Conservation (phyloP, 306 rosid species). For the Parietaria judaica region DNA sequence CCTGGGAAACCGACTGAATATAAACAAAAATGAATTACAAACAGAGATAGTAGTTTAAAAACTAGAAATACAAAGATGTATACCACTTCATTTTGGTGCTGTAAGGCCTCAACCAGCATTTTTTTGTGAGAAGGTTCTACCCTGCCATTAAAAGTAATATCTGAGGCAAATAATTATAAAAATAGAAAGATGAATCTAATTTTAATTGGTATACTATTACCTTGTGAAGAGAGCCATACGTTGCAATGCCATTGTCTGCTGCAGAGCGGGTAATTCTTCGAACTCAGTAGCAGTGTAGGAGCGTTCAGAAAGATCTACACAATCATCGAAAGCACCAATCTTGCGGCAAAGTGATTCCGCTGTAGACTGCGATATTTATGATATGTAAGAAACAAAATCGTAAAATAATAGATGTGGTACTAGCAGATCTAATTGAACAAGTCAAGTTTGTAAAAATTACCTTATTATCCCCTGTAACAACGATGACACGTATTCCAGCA, state of each 20-base stretch:
- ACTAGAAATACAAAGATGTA: neutral
- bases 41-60: too few species aligned
- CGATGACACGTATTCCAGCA: constrained; percentile 99
- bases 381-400: constrained; percentile 21
- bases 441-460: constrained; percentile 28
- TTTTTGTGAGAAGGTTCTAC: constrained; percentile 98
- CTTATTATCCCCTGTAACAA: constrained; percentile 98
- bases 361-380: constrained; percentile 55
- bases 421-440: neutral
- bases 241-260: constrained; percentile 80
- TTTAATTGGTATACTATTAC: constrained; percentile 24
- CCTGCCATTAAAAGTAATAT: constrained; percentile 31
- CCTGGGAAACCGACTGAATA: neutral
- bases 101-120: constrained; percentile 97
- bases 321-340: constrained; percentile 91
- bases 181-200: neutral
- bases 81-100: constrained; percentile 97
- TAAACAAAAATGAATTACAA: neutral
- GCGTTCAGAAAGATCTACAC: constrained; percentile 64
- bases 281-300: constrained; percentile 94
- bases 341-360: constrained; percentile 96
- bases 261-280: constrained; percentile 85
- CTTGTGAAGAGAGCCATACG: constrained; percentile 89
- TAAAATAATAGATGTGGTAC: neutral
- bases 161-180: neutral